Evolutionary conservation across 2,329 filamentous ascomycete species (phyloP).

Genomic region (Emmonsia crescens): DNA sequence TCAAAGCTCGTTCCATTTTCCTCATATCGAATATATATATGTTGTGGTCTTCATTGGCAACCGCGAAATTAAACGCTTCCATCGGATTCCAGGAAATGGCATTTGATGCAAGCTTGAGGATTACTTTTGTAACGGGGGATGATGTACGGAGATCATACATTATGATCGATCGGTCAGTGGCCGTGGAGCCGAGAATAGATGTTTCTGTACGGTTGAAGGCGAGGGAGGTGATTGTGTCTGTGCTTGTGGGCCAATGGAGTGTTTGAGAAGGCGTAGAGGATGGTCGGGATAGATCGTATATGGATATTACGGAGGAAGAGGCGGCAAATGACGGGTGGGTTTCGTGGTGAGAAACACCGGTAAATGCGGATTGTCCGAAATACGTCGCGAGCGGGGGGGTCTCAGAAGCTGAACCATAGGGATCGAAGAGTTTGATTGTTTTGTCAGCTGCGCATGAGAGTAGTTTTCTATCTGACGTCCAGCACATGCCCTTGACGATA

Average conservation of each 20-base stretch:
- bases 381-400: slow-evolving; percentile 71
- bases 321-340: slow-evolving; percentile 66
- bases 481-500: slow-evolving; percentile 81
- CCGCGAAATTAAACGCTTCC: slow-evolving; percentile 90
- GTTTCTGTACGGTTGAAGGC: slow-evolving; percentile 93
- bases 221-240: slow-evolving; percentile 81
- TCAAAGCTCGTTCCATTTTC: slow-evolving; percentile 75
- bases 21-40: slow-evolving; percentile 90
- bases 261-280: slow-evolving; percentile 68
- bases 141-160: slow-evolving; percentile 87
- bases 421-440: slow-evolving; percentile 83
- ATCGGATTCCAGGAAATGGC: slow-evolving; percentile 88
- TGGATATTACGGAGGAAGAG: slow-evolving; percentile 64
- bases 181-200: slow-evolving; percentile 74
- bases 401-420: slow-evolving; percentile 61
- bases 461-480: slow-evolving; percentile 75
- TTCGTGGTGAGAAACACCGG: slow-evolving; percentile 71
- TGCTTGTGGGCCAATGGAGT: slow-evolving; percentile 74
- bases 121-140: slow-evolving; percentile 67
- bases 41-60: slow-evolving; percentile 91
- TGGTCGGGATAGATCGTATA: slow-evolving; percentile 78
- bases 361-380: slow-evolving; percentile 74
- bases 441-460: slow-evolving; percentile 79
- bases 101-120: slow-evolving; percentile 74
- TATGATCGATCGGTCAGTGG: slow-evolving; percentile 74